Evolutionary conservation across 768 basidiomycete species (phyloP).

Genomic region (Hygrocybe coccinea): DNA sequence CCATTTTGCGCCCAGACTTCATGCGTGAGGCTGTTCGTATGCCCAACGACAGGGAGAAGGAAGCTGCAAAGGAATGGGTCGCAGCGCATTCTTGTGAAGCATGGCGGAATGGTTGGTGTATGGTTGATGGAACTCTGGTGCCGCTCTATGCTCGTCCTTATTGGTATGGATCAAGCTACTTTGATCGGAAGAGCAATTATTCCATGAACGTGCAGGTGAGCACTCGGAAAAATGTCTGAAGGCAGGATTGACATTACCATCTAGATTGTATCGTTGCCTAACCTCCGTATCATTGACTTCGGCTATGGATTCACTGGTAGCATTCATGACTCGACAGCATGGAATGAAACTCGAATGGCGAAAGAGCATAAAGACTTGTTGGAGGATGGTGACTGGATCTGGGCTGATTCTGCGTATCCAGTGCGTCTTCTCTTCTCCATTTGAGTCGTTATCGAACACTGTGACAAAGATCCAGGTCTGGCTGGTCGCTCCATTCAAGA

Average conservation of each 20-base stretch:
- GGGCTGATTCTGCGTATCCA: conserved; percentile 40
- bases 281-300: conserved; percentile 35
- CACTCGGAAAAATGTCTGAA: conserved; percentile 16
- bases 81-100: conserved; percentile 25
- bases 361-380: conserved; percentile 19
- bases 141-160: conserved; percentile 28
- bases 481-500: conserved; percentile 26
- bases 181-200: conserved; percentile 37
- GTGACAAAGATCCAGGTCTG: conserved; percentile 18
- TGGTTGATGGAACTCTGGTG: conserved; percentile 38
- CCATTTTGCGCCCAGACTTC: conserved; percentile 25
- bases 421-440: conserved; percentile 14
- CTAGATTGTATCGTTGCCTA: conserved; percentile 31
- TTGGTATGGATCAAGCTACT: conserved; percentile 36
- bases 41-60: conserved; percentile 32
- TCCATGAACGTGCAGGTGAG: conserved; percentile 35
- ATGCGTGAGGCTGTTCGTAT: conserved; percentile 21
- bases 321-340: conserved; percentile 32
- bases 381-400: conserved; percentile 30
- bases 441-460: neutral
- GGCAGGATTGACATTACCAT: conserved; percentile 18
- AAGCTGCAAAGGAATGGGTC: conserved; percentile 37
- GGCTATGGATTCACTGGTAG: conserved; percentile 27
- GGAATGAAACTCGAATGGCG: conserved; percentile 17
- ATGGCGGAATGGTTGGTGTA: conserved; percentile 35